A percentile compares a stretch with the other conserved stretches of the same genome.
phyloP scores from a whole-genome alignment of 2,329 filamentous ascomycete genomes.

The Aspergillus pseudoterreus region DNA sequence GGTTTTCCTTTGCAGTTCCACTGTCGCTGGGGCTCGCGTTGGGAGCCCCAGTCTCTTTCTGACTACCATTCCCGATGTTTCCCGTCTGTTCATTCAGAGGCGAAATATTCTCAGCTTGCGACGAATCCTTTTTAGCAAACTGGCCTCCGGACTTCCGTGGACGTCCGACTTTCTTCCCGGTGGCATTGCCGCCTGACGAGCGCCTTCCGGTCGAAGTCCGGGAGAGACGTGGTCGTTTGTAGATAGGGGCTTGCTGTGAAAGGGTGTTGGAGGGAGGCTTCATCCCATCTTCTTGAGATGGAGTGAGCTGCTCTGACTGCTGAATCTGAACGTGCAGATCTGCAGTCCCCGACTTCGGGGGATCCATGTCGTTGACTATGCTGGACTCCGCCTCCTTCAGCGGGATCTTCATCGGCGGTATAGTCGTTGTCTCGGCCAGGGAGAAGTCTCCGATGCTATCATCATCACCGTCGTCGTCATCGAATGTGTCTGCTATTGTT shows the following conservation, averaged over 20 bases:
- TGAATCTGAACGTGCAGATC: slow-evolving; percentile 14
- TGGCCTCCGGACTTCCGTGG: slow-evolving; percentile 26
- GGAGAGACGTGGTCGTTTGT: slow-evolving; percentile 30
- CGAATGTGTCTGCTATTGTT: slow-evolving; percentile 31
- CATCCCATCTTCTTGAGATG: not conserved
- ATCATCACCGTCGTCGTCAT: slow-evolving; percentile 25
- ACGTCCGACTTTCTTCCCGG: slow-evolving; percentile 22
- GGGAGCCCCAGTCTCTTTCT: slow-evolving; percentile 9
- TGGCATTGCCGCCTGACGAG: slow-evolving; percentile 3
- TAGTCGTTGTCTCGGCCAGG: slow-evolving; percentile 15
- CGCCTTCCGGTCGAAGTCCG: slow-evolving; percentile 7
- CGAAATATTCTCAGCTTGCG: slow-evolving; percentile 12
- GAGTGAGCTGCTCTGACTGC: slow-evolving; percentile 1
- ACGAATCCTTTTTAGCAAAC: slow-evolving; percentile 8
- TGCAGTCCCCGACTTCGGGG: slow-evolving; percentile 7
- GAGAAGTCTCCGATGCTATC: slow-evolving; percentile 25
- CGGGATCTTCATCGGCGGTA: slow-evolving; percentile 22
- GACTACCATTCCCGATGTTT: slow-evolving; percentile 12
- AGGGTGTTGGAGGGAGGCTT: not conserved
- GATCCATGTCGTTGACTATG: slow-evolving; percentile 4
- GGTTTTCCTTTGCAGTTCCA: slow-evolving; percentile 3
- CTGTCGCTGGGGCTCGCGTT: slow-evolving; percentile 12
- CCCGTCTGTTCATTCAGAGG: slow-evolving; percentile 15
- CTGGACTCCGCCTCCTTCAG: slow-evolving; percentile 17
- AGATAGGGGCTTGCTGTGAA: slow-evolving; percentile 17